Percentiles rank a stretch among this genome's conserved stretches.
These are phyloP conservation scores for Blastomyces percursus DNA, from an alignment of 2,329 filamentous ascomycete genomes.

Conservation along the genomic window DNA sequence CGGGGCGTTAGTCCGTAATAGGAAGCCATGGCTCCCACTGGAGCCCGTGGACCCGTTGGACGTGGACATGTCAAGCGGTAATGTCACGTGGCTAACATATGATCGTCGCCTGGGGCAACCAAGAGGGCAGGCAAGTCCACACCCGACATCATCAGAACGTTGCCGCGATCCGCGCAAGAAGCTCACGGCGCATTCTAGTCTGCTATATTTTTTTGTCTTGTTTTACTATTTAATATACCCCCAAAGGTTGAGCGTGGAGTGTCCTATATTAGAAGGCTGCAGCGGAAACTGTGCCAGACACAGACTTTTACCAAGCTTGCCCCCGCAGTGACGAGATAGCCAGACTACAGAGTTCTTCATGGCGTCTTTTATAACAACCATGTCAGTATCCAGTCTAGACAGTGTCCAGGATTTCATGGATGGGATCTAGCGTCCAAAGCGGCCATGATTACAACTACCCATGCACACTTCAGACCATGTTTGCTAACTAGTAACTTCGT, in stretches of 20 bases:
- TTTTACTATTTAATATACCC: background rate
- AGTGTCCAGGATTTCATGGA: constrained; percentile 19
- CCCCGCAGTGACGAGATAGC: background rate
- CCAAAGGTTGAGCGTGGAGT: background rate
- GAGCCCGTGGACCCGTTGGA: no score
- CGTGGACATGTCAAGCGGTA: no score
- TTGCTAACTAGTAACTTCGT: background rate
- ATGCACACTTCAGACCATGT: constrained; percentile 6
- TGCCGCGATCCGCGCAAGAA: background rate
- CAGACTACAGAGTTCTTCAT: constrained; percentile 32
- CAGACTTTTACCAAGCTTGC: background rate
- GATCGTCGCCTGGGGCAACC: constrained; percentile 6
- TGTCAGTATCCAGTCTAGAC: constrained; percentile 47
- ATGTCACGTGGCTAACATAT: no score
- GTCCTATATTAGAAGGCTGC: background rate
- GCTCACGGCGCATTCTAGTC: background rate
- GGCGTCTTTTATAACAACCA: constrained; percentile 72
- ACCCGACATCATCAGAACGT: background rate
- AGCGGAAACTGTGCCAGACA: background rate
- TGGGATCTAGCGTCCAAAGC: constrained; percentile 15
- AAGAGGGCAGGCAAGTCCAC: background rate
- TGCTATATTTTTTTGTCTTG: background rate
- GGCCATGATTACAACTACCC: constrained; percentile 11
- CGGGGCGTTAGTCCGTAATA: no score
- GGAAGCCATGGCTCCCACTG: no score